Base-by-base conservation (phyloP, 352 stramenopile genomes). In the Globisporangium apiculatum region DNA sequence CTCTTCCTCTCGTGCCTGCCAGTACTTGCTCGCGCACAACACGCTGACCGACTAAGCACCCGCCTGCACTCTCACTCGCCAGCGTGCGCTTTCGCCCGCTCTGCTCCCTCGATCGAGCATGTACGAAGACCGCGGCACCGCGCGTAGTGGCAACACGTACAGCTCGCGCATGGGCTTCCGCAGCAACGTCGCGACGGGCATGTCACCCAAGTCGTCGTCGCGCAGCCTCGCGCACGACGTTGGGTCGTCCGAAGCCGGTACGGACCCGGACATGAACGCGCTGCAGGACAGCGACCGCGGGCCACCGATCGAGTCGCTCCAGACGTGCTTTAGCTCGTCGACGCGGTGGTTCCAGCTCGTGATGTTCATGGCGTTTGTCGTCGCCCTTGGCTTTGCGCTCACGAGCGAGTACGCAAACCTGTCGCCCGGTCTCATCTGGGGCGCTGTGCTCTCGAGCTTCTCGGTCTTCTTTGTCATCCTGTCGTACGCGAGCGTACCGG, bases 401-500 rank as follows among this genome's bases (percentile, higher is more conserved):
- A 71, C 60, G 14, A 71, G 66, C 49, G 60, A 71, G 48, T 95
- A 95, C 71, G 66, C 83, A 9, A 92, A 91, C 57, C 62, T 95
- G 8, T 91, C 79, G 36, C 79, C 86, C 0, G 86, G 86, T 0
- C 67, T 94, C 24, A 92, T 95, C 61, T 95, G 83, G 83, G 86
- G 86, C 55, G 85, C 83, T 57, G 63, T 91, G 50, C 76, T 95
- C 38, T 87, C 74, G 42, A 69, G 85, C 53, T 89, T 92, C 61
- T 94, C 83, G n/a, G 83, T 94, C 53, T 79, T 94, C 56, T 90
- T 92, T 53, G 83, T 95, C 37, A 89, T 95, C 46, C 53, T 95
- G 8, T 89, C 75, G 59, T 95, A 93, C 64, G 75, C 68, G 12
- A 91, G 82, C 58, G 83, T 92, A 24, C 79, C 76, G 3, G 78